Evolutionary conservation across 2,329 filamentous ascomycete species (phyloP).

Genomic region (Paracoccidioides brasiliensis): DNA sequence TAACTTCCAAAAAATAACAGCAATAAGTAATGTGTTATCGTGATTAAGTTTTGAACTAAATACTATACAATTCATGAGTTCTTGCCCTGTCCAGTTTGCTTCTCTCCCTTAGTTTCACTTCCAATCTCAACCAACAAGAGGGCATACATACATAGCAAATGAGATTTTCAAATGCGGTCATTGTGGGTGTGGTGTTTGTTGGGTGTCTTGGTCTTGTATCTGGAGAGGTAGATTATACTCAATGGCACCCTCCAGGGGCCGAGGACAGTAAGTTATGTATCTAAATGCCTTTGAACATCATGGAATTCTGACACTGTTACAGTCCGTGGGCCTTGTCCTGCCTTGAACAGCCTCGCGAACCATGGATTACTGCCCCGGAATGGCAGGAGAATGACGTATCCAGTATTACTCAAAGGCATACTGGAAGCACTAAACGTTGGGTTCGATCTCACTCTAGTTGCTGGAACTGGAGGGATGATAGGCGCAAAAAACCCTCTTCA

Average conservation of each 20-base stretch:
- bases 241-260: constrained; percentile 3
- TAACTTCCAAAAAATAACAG: too few relatives aligned
- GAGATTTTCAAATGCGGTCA: neutral
- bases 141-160: neutral
- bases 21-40: too few relatives aligned
- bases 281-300: neutral
- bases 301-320: neutral
- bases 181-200: neutral
- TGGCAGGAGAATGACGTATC: constrained; percentile 21
- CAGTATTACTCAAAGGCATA: constrained; percentile 16
- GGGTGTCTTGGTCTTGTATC: neutral
- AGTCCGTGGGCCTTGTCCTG: constrained; percentile 19
- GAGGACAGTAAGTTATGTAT: constrained; percentile 4
- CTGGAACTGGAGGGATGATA: constrained; percentile 15
- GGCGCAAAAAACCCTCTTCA: constrained; percentile 11
- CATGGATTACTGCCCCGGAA: constrained; percentile 20
- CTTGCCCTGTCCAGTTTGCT: neutral
- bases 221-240: neutral
- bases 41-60: too few relatives aligned
- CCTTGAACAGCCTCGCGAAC: constrained; percentile 23
- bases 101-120: neutral
- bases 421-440: constrained; percentile 21
- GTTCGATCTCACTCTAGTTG: constrained; percentile 16
- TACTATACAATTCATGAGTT: neutral
- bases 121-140: neutral